Evolutionary conservation across 306 rosid genomes (phyloP).

Genomic region (Cucumis sativus): Cucumber_9930_V3 NC_026655.2:26101001-26101500

Average conservation of each 20-base stretch:
- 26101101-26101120: neutral
- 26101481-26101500: conserved; percentile 51
- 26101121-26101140: neutral
- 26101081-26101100: conserved; percentile 3
- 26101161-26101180: conserved; percentile 14
- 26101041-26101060: neutral
- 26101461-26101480: conserved; percentile 56
- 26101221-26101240: conserved; percentile 4
- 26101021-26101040: neutral
- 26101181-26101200: conserved; percentile 39
- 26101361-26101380: conserved; percentile 31
- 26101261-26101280: conserved; percentile 50
- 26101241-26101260: conserved; percentile 20
- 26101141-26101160: neutral
- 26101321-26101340: neutral
- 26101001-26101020: neutral
- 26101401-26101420: conserved; percentile 2
- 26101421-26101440: conserved; percentile 56
- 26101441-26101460: conserved; percentile 29
- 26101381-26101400: neutral
- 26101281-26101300: conserved; percentile 39
- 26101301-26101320: conserved; percentile 26
- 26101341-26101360: neutral
- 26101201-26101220: conserved; percentile 14
- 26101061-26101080: neutral